Evolutionary conservation across 371 early-diverging fungal species (phyloP), one percentile per base, ranked within the genome.

Genomic region (Rhizomucor pusillus): DNA sequence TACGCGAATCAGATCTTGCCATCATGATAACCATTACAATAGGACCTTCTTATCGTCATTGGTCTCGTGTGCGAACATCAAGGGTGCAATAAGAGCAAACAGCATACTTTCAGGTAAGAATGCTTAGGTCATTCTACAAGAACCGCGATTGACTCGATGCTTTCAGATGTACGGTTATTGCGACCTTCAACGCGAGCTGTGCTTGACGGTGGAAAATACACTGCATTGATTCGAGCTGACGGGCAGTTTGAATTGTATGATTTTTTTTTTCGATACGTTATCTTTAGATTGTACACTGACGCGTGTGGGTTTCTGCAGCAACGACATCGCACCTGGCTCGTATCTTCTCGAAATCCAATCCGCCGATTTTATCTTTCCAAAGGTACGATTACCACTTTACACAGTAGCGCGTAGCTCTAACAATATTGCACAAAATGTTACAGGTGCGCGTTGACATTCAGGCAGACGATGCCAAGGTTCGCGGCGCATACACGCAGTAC

Each of bases 321-420:
- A 43, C 34, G 41, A 68, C 25, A 62, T 79, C 1, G 47, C 56
- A 36, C 57, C 69, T n/a, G 79, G 79, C 3, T 71, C 67, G 20
- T 79, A 79, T 54, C 46, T 75, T 22, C 57, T 79, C 35, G 75
- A 79, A 55, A 56, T 79, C 23, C 67, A 75, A 50, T 69, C 69
- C 2, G 65, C 73, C n/a, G 63, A 73, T 12, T 67, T 71, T 35
- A 50, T 75, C 5, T 79, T 67, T 41, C 75, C 79, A 13, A 70
- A 68, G 58, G 73, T 77, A 68, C 16, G 18, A 25, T 13, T 43
- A 12, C 2, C n/a, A 2, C 13, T 23, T 2, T 34, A 7, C 3
- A 37, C 2, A 24, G 2, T 0, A 23, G 5, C 40, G 1, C 7
- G 7, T 29, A 29, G n/a, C n/a, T 12, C 10, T 29, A 52, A 23